Base-by-base conservation (phyloP, 2,329 filamentous ascomycete species). In the Paracorniculantispora psalliotae region DNA sequence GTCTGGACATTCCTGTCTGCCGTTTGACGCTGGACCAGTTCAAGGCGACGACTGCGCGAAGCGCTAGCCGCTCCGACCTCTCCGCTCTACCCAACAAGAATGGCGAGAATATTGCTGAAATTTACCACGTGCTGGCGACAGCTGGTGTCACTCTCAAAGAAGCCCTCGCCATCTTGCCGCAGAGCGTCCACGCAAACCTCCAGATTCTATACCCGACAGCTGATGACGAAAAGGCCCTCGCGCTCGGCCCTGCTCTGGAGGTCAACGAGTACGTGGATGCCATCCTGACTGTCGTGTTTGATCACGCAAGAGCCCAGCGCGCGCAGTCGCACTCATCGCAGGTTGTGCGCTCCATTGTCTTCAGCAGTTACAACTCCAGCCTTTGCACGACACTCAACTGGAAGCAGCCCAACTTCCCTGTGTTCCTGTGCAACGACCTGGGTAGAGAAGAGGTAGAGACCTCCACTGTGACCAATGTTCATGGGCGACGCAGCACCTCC, bases 331-430 rank as follows among this genome's bases (percentile, higher is more conserved):
- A 54, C 44, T 61, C 59, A 21, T 86, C 90, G 9, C 86, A 91
- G 57, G 84, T 87, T 17, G 87, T 94, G 65, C 82, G 92, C 43
- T 96, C 91, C 13, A 88, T 99, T 55, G 91, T 97, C 12, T 97
- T 99, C 72, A 96, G 91, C 67, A 96, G 91, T 23, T 96, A 93
- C 73, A 97, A 96, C 70, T 81, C 90, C 13, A 89, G 88, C 63
- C 84, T 97, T 21, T 99, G 94, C 75, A 96, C 91, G 17, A 92
- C 93, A 5, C 77, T 99, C 67, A 99, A 99, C 74, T 99, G 94
- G 94, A 99, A 99, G 73, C 94, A 99, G 73, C 94, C 94, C 2
- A 99, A 97, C 70, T 99, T 96, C 71, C 94, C 94, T 0, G 91
- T 97, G 0, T 90, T 99, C 66, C 81, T 97, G 49, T 97, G 92